Base-by-base conservation (phyloP, 208 protist species). In the Acanthamoeba sp. region DNA sequence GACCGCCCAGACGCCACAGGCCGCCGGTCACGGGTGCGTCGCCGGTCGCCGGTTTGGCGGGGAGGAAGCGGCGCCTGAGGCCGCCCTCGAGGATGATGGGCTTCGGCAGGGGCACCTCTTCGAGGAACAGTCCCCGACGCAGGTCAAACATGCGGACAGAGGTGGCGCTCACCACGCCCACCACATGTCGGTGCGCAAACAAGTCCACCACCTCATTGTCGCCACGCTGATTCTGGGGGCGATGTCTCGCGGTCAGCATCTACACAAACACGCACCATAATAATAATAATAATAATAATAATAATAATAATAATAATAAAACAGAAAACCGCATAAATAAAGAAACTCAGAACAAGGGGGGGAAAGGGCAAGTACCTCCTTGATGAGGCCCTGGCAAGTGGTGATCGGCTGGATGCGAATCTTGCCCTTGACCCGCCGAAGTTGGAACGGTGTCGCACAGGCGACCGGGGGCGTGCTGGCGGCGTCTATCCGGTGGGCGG, bases 31-130 rank as follows among this genome's bases (percentile, higher is more conserved):
- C 80, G 45, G 45, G 4, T 6, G 42, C 50, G 5, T 82, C 18
- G 73, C 29, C 52, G 14, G 34, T 22, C 2, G 34, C 16, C 4
- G 62, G 27, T 24, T 3, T 32, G 45, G 80, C 80, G 27, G 80
- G 27, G 50, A 64, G 42, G n/a, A 55, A n/a, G n/a, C 52, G 50
- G n/a, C 80, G 45, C 52, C 59, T 88, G 29, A 88, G 24, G 27
- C 80, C 80, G 52, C 80, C 52, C 52, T 55, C 52, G 45, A 88
- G 50, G 2, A 59, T 20, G 45, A 88, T n/a, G 22, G 80, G 52
- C 80, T 88, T 88, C 5, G 80, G 80, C 52, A 88, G 50, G 14
- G 80, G 80, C 24, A 88, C 52, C 45, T 88, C 80, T 18, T 88
- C 80, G 29, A 88, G 29, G 42, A 88, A 88, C 32, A 88, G 45